Evolutionary conservation across 257 asterid genomes (phyloP).

Genomic region (Buddleja alternifolia): DNA sequence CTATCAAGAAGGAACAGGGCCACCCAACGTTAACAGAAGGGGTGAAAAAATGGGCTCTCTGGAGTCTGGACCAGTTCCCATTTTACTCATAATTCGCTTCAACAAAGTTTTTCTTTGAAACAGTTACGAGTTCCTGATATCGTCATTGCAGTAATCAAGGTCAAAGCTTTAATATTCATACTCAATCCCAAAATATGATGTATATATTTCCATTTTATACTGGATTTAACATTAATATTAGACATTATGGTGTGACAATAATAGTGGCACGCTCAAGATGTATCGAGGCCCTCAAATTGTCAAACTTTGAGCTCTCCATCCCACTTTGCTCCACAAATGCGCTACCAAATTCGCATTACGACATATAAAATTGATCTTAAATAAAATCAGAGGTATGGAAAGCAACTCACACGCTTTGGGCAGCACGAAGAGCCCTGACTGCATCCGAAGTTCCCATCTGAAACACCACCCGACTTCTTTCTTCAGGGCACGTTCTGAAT

Average conservation of each 20-base stretch:
- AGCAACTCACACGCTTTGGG: conserved; percentile 69
- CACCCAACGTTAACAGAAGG: neutral
- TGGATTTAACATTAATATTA: neutral
- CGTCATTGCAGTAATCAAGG: no score
- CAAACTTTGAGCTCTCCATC: neutral
- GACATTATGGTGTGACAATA: neutral
- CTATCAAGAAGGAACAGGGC: neutral
- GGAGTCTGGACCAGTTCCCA: neutral
- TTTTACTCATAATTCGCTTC: neutral
- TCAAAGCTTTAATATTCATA: neutral
- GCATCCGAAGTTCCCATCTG: conserved; percentile 98
- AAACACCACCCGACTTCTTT: conserved; percentile 71
- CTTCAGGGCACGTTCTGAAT: conserved; percentile 86
- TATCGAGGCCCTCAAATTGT: conserved; percentile 10
- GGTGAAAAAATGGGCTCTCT: neutral
- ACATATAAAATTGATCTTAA: neutral
- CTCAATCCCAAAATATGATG: neutral
- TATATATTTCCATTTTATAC: neutral
- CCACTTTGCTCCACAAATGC: neutral
- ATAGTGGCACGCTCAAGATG: neutral
- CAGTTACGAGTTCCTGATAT: neutral
- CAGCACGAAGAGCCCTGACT: conserved; percentile 85
- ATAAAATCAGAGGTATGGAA: conserved; percentile 11
- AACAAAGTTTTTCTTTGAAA: neutral
- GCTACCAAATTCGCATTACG: neutral